These are phyloP conservation scores for Erythrophleum fordii DNA, from an alignment of 306 rosid species.

Conservation along the genomic window DNA sequence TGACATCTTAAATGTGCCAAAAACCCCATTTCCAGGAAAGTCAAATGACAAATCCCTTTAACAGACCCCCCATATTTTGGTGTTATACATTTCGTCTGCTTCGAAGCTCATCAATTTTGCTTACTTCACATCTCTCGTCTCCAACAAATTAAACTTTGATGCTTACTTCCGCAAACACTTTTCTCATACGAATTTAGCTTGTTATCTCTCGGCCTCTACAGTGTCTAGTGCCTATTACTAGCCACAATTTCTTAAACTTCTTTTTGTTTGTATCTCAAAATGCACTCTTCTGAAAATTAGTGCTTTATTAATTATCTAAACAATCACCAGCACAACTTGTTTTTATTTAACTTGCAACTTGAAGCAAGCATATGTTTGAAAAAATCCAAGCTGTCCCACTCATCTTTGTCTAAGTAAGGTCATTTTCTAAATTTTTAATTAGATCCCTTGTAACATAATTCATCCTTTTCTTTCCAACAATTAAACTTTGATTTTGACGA, in stretches of 20 bases:
- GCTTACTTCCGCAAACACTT: not conserved
- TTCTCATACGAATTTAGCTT: too few species aligned
- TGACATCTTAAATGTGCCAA: not conserved
- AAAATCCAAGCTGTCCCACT: not conserved
- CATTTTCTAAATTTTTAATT: not conserved
- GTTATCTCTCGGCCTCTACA: not conserved
- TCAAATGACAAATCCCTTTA: constrained; percentile 27
- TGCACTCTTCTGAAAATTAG: not conserved
- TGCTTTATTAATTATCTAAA: not conserved
- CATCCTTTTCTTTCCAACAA: not conserved
- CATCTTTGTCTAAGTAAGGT: not conserved
- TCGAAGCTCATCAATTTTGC: not conserved
- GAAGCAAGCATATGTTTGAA: not conserved
- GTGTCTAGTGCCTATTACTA: not conserved
- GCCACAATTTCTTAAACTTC: not conserved
- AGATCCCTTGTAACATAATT: not conserved
- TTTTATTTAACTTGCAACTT: not conserved
- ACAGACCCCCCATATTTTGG: constrained; percentile 26
- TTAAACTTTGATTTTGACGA: not conserved
- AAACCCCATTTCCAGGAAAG: not conserved
- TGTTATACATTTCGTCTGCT: not conserved
- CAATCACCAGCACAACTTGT: not conserved
- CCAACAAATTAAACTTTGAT: not conserved
- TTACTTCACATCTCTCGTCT: not conserved
- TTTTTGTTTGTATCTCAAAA: not conserved